Evolutionary conservation across 345 rosid species (phyloP).

Genomic region (Pseudoturritis turrita): DNA sequence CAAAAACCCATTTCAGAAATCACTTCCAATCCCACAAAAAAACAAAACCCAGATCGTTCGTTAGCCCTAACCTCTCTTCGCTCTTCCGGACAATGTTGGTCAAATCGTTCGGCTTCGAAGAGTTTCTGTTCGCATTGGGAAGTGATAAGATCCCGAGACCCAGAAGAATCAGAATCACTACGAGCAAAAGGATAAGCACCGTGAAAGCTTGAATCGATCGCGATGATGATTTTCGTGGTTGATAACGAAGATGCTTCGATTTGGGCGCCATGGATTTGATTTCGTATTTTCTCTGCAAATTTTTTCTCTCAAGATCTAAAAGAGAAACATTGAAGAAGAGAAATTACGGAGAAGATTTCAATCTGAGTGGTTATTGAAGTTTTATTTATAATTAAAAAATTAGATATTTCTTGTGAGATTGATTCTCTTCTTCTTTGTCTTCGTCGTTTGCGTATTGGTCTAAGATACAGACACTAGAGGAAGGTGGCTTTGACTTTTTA

Average conservation of each 20-base stretch:
- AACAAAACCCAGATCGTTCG: neutral
- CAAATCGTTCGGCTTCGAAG: conserved; percentile 61
- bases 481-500: conserved; percentile 32
- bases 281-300: neutral
- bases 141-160: conserved; percentile 69
- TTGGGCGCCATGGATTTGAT: conserved; percentile 23
- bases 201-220: conserved; percentile 52
- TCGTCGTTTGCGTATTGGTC: conserved; percentile 11
- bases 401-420: neutral
- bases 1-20: neutral
- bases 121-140: conserved; percentile 47
- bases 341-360: neutral
- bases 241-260: conserved; percentile 30
- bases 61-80: conserved; percentile 32
- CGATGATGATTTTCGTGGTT: conserved; percentile 33
- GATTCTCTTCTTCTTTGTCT: conserved; percentile 15
- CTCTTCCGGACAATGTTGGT: conserved; percentile 54
- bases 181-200: conserved; percentile 46
- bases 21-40: neutral
- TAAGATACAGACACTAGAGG: conserved; percentile 12
- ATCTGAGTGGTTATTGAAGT: neutral
- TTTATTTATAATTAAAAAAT: neutral
- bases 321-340: neutral
- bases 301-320: conserved; percentile 17
- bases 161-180: conserved; percentile 68